phyloP scores from a whole-genome alignment of 148 eudicot species.

The Vaccinium vitisidaea region DNA sequence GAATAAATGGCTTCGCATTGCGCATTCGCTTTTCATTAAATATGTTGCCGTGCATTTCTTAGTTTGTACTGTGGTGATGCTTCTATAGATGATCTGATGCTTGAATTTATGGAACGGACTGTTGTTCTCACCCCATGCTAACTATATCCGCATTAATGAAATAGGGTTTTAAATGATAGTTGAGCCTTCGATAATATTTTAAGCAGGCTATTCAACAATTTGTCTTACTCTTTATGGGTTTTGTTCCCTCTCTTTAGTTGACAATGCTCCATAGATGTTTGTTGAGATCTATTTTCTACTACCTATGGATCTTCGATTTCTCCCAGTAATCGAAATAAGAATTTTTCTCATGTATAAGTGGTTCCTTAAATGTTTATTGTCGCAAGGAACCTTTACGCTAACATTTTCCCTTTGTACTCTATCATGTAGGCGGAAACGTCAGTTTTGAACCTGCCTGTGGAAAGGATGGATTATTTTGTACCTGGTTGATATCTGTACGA shows the following conservation, averaged over 20 bases:
- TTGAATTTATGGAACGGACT: background rate
- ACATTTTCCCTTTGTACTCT: background rate
- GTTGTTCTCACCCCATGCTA: background rate
- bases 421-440: conserved; percentile 76
- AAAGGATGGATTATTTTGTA: conserved; percentile 85
- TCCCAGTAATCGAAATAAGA: background rate
- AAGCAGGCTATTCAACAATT: background rate
- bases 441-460: conserved; percentile 78
- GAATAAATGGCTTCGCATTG: too few species aligned
- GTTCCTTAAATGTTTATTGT: background rate
- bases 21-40: too few species aligned
- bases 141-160: background rate
- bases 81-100: too few species aligned
- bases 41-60: too few species aligned
- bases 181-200: background rate
- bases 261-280: background rate
- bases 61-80: too few species aligned
- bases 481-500: conserved; percentile 48
- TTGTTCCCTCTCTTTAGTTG: background rate
- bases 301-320: background rate
- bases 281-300: background rate
- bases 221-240: background rate
- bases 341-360: background rate
- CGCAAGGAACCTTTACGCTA: background rate
- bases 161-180: background rate